Evolutionary conservation across 306 rosid species (phyloP), one percentile per base, ranked within the genome.

Genomic region (Lupinus albus): DNA sequence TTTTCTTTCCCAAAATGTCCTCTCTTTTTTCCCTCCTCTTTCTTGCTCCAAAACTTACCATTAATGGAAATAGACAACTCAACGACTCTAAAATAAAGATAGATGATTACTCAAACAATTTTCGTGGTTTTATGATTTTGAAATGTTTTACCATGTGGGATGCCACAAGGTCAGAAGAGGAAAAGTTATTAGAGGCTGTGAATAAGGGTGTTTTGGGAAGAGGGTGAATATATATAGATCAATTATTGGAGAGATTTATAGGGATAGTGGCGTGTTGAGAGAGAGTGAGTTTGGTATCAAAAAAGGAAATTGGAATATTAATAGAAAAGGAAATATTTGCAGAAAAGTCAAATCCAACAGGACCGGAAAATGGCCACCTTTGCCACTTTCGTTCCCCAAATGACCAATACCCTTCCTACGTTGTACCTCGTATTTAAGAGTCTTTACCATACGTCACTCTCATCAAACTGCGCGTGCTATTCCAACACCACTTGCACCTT

Each of bases 321-420:
- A 80, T 64, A 61, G 82, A 35, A 90, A 85, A 70, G 92, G 90
- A 79, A 85, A 65, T 4, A 18, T 82, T 90, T 87, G 86, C 87
- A 68, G 81, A 90, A 87, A 85, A 70, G 92, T 87, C 90, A 82
- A 84, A 87, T 87, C 97, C 97, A 90, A 87, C 95, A 82, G 92
- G 87, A 87, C 90, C 90, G 95, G 97, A 85, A 68, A 89, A 82
- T 88, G 90, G 84, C 92, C 87, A 80, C 90, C 83, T 75, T 85
- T 85, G 79, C 95, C 87, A 79, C 87, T 82, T 84, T 84, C 67
- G 91, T 80, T 74, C 74, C 45, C 68, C 77, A 52, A 76, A 53
- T 68, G 80, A 47, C 87, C 82, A 85, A 81, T 87, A 74, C 69
- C 84, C 73, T 84, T 74, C 78, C 74, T 51, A 58, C 63, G 72